Percentiles rank a stretch among this genome's conserved stretches.
Evolutionary conservation across 2,329 filamentous ascomycete species (phyloP).

Genomic region (Ceratocystis variospora): DNA sequence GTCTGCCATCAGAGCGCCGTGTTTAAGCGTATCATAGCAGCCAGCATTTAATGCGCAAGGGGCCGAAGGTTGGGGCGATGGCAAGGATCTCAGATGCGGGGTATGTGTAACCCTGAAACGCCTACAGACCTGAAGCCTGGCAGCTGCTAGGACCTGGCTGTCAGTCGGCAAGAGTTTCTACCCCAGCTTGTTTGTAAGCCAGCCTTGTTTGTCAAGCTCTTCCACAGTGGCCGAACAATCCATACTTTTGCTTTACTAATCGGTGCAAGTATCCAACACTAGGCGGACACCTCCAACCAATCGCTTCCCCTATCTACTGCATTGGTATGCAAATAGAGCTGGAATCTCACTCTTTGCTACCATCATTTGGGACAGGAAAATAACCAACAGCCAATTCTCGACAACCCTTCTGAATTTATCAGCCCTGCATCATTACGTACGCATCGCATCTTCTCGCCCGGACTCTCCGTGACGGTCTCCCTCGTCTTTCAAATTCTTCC

Average conservation of each 20-base stretch:
- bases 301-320: no score
- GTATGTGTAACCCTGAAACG: background rate
- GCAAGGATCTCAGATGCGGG: background rate
- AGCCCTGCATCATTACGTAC: background rate
- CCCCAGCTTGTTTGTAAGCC: no score
- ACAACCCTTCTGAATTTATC: no score
- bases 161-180: background rate
- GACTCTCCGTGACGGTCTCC: background rate
- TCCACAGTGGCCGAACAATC: no score
- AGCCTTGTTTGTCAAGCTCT: no score
- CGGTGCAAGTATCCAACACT: no score
- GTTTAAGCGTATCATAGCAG: background rate
- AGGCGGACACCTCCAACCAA: no score
- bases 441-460: background rate
- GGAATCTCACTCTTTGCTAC: no score
- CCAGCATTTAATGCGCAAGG: background rate
- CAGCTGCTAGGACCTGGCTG: background rate
- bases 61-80: background rate
- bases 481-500: background rate
- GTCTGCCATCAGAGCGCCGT: conserved; percentile 24
- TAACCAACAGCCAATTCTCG: no score
- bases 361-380: no score
- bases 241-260: no score
- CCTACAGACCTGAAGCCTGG: background rate
- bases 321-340: no score